phyloP scores from a whole-genome alignment of 345 rosid genomes.

The Eucalyptus tenuipes region DNA sequence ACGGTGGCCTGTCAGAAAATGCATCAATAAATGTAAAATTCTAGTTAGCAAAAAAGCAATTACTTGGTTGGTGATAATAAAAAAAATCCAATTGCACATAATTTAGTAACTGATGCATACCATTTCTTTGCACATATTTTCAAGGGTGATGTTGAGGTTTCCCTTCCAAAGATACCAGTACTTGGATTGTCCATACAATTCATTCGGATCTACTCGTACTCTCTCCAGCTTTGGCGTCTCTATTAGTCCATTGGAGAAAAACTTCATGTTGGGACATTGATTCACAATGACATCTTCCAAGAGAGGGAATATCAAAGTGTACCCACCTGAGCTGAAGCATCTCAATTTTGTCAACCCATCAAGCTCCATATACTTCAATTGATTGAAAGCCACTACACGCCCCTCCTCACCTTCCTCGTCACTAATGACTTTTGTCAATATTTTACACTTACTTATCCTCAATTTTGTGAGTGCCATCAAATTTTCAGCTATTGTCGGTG shows the following conservation, averaged over 20 bases:
- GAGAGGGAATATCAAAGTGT: neutral
- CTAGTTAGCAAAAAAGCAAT: neutral
- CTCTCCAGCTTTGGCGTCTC: fast-evolving
- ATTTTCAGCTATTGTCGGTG: neutral
- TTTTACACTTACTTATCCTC: neutral
- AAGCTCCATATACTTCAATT: neutral
- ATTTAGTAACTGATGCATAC: neutral
- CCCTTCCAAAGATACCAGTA: neutral
- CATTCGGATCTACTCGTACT: fast-evolving
- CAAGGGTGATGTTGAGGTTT: neutral
- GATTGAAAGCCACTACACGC: neutral
- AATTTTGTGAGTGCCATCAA: neutral
- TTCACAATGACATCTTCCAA: neutral
- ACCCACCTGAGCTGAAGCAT: neutral
- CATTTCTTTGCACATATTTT: neutral
- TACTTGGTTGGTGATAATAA: neutral
- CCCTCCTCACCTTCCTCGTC: neutral
- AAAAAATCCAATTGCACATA: neutral
- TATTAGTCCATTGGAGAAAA: neutral
- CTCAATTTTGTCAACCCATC: neutral
- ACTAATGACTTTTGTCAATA: neutral
- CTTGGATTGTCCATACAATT: fast-evolving
- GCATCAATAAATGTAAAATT: neutral
- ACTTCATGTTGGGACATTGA: neutral
- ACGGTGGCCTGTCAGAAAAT: fast-evolving